phyloP scores from a whole-genome alignment of 352 stramenopile species.

The Globisporangium nagaii region DNA sequence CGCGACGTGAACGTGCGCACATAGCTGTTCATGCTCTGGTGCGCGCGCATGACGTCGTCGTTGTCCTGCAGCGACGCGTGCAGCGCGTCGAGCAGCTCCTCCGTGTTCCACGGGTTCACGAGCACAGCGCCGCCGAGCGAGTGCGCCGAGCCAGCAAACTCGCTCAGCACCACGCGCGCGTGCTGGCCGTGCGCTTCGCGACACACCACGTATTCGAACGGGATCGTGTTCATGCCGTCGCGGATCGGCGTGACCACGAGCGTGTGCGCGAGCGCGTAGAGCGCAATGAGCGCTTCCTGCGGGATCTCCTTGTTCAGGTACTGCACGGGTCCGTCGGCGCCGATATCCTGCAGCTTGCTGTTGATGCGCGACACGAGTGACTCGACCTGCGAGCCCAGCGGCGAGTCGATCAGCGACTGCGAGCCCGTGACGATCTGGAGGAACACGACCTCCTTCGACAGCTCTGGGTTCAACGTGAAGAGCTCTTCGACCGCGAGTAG shows the following conservation, averaged over 20 bases:
- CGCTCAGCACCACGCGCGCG: slow-evolving; percentile 85
- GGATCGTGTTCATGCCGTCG: slow-evolving; percentile 91
- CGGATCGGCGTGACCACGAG: slow-evolving; percentile 83
- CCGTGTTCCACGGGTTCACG: slow-evolving; percentile 87
- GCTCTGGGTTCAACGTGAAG: slow-evolving; percentile 83
- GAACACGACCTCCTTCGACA: slow-evolving; percentile 92
- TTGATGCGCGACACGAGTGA: slow-evolving; percentile 90
- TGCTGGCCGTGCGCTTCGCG: slow-evolving; percentile 62
- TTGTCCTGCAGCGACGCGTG: slow-evolving; percentile 45
- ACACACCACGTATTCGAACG: slow-evolving; percentile 88
- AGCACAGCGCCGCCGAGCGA: slow-evolving; percentile 78
- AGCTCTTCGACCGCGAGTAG: slow-evolving; percentile 87
- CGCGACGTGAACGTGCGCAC: slow-evolving; percentile 70
- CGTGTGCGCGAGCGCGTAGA: slow-evolving; percentile 82
- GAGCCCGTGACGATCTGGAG: slow-evolving; percentile 89
- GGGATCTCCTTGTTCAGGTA: slow-evolving; percentile 89
- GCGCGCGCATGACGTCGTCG: slow-evolving; percentile 62
- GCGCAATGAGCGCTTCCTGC: slow-evolving; percentile 82
- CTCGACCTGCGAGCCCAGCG: slow-evolving; percentile 84
- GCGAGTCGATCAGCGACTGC: slow-evolving; percentile 39
- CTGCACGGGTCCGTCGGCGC: slow-evolving; percentile 81
- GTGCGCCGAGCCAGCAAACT: slow-evolving; percentile 88
- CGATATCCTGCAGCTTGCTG: slow-evolving; percentile 88
- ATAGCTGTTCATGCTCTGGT: slow-evolving; percentile 83
- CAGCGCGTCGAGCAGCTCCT: slow-evolving; percentile 60